Evolutionary conservation across 192 early-diverging fungal species (phyloP), one percentile per base, ranked within the genome.

Genomic region (Ambispora gerdemannii): DNA sequence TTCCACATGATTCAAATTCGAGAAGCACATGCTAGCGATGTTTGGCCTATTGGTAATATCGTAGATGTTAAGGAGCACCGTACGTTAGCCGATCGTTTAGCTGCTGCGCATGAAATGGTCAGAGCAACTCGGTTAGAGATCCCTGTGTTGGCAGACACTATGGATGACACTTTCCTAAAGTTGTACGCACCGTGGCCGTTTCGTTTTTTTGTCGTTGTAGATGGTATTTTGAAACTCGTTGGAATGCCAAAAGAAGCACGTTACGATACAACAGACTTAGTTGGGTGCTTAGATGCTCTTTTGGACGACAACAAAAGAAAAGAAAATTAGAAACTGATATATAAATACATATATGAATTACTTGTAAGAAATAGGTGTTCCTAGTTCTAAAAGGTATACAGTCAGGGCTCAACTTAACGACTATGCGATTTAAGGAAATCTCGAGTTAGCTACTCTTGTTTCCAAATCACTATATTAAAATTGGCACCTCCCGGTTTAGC

Each of bases 201-300:
- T 13, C 28, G 63, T 1, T 66, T 66, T 50, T 66, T 66, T 66
- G 63, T 66, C 25, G n/a, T 50, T 50, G 49, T 66, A 50, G 63
- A 66, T 33, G 63, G 63, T 32, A 51, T 51, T 30, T 50, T 66
- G 32, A 66, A 11, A 66, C 38, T 61, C 4, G 32, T 61, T 0
- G 59, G 59, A 3, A 61, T 61, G 59, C 27, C 36, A 64, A 64
- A 66, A 50, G 63, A 66, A n/a, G 63, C 63, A 32, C 49, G 27
- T 66, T 66, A 66, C 31, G 63, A 66, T 15, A 50, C 49, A 32
- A 66, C 63, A 28, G 63, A 66, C 25, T 33, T 66, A 50, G 63
- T 66, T 22, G 49, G 32, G 24, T 66, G 63, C 47, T 66, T 66
- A 17, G 32, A 66, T 30, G 1, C 1, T 51, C 63, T 66, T n/a